Evolutionary conservation across 1,139 yeast genomes (phyloP).

Genomic region (Trichomonascaceae sp.): DNA sequence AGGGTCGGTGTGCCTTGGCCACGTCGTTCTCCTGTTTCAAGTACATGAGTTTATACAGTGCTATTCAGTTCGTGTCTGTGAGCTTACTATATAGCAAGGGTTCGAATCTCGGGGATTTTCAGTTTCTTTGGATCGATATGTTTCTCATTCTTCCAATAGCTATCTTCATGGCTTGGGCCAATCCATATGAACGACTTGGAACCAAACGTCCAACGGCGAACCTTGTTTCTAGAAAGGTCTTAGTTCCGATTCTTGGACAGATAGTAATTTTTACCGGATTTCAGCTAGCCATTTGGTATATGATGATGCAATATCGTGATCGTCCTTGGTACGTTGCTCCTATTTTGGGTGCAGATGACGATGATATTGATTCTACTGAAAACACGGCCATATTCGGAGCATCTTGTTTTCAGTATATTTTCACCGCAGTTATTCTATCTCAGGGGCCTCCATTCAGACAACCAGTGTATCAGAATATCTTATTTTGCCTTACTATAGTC

Average conservation of each 20-base stretch:
- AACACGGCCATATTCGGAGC: conserved; percentile 77
- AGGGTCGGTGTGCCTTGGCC: conserved; percentile 90
- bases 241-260: conserved; percentile 73
- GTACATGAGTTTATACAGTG: conserved; percentile 95
- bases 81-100: conserved; percentile 82
- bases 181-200: conserved; percentile 58
- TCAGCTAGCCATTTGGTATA: conserved; percentile 63
- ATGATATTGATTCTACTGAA: conserved; percentile 79
- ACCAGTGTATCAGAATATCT: conserved; percentile 59
- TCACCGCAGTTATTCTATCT: conserved; percentile 73
- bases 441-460: conserved; percentile 96
- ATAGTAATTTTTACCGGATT: conserved; percentile 55
- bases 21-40: conserved; percentile 96
- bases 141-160: conserved; percentile 89
- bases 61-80: conserved; percentile 88
- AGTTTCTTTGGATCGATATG: conserved; percentile 87
- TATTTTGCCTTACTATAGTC: conserved; percentile 61
- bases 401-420: conserved; percentile 83
- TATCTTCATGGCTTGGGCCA: conserved; percentile 93
- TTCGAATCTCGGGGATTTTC: conserved; percentile 95
- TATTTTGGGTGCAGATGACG: conserved; percentile 72
- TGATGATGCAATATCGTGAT: conserved; percentile 34
- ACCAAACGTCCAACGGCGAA: conserved; percentile 89
- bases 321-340: conserved; percentile 77
- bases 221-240: conserved; percentile 78